Percentiles rank a stretch among this genome's conserved stretches.
Evolutionary conservation across 352 stramenopile species (phyloP).

Genomic region (Pythium aphanidermatum): DNA sequence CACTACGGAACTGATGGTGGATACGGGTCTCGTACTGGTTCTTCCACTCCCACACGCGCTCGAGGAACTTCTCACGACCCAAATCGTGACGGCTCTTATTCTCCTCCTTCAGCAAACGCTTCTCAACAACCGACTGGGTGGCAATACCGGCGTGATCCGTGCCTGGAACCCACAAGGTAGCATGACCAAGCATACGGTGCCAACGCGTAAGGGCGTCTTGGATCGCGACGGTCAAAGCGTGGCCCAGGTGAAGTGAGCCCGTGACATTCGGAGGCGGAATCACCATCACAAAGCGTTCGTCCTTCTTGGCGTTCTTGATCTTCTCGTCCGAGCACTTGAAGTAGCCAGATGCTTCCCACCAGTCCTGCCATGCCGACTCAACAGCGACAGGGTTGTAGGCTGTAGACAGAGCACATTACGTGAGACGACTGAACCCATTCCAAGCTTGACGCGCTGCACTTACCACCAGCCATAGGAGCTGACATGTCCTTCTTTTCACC

Average conservation of each 20-base stretch:
- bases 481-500: slow-evolving; percentile 94
- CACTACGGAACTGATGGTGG: slow-evolving; percentile 81
- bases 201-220: slow-evolving; percentile 97
- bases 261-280: slow-evolving; percentile 85
- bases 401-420: slow-evolving; percentile 20
- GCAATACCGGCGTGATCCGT: slow-evolving; percentile 99
- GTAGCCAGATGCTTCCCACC: slow-evolving; percentile 96
- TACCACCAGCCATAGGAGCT: slow-evolving; percentile 70
- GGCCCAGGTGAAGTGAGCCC: slow-evolving; percentile 95
- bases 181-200: slow-evolving; percentile 97
- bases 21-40: slow-evolving; percentile 87
- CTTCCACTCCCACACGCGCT: slow-evolving; percentile 97
- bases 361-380: slow-evolving; percentile 98
- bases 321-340: slow-evolving; percentile 92
- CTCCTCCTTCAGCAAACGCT: slow-evolving; percentile 81
- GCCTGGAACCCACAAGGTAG: slow-evolving; percentile 97
- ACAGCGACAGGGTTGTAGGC: slow-evolving; percentile 96
- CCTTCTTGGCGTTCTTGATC: slow-evolving; percentile 58
- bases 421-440: neutral
- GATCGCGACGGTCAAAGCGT: slow-evolving; percentile 98
- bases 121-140: slow-evolving; percentile 91
- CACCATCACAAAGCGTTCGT: slow-evolving; percentile 98
- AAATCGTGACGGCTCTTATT: slow-evolving; percentile 82
- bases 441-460: neutral
- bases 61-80: slow-evolving; percentile 91